Evolutionary conservation across 2,329 filamentous ascomycete genomes (phyloP).

Genomic region (Cercospora citrullina): DNA sequence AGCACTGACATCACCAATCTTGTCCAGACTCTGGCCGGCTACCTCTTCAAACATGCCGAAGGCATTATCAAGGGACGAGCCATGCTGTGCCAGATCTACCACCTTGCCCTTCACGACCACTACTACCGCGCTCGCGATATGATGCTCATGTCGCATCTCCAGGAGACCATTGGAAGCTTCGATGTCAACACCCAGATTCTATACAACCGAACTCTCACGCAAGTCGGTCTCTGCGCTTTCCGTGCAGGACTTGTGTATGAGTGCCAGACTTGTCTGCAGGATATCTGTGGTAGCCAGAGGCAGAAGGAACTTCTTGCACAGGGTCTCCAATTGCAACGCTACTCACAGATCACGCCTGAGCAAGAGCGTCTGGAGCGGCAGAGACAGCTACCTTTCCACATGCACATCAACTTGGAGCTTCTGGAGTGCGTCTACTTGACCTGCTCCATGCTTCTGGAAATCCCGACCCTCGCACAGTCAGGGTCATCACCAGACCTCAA

Average conservation of each 20-base stretch:
- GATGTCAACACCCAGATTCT: slow-evolving; percentile 97
- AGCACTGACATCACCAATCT: slow-evolving; percentile 70
- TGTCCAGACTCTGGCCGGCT: slow-evolving; percentile 86
- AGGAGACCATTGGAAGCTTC: slow-evolving; percentile 95
- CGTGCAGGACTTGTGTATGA: slow-evolving; percentile 95
- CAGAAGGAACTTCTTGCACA: slow-evolving; percentile 98
- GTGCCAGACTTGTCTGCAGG: slow-evolving; percentile 93
- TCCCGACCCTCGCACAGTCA: slow-evolving; percentile 92
- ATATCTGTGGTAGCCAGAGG: slow-evolving; percentile 94
- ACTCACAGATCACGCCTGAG: slow-evolving; percentile 92
- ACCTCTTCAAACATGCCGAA: slow-evolving; percentile 91
- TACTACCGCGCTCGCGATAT: slow-evolving; percentile 98
- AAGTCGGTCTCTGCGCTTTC: slow-evolving; percentile 98
- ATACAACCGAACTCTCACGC: slow-evolving; percentile 96
- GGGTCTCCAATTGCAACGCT: slow-evolving; percentile 97
- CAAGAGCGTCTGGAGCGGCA: slow-evolving; percentile 97
- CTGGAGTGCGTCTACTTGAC: slow-evolving; percentile 98
- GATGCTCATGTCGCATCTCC: slow-evolving; percentile 99
- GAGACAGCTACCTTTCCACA: slow-evolving; percentile 97
- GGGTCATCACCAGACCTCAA: slow-evolving; percentile 95
- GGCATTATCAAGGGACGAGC: slow-evolving; percentile 94
- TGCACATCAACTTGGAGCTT: slow-evolving; percentile 99
- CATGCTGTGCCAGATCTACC: slow-evolving; percentile 99
- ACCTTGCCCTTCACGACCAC: slow-evolving; percentile 93
- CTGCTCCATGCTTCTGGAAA: slow-evolving; percentile 98